phyloP scores from a whole-genome alignment of 2,329 filamentous ascomycete genomes.

The Beauveria australis region DNA sequence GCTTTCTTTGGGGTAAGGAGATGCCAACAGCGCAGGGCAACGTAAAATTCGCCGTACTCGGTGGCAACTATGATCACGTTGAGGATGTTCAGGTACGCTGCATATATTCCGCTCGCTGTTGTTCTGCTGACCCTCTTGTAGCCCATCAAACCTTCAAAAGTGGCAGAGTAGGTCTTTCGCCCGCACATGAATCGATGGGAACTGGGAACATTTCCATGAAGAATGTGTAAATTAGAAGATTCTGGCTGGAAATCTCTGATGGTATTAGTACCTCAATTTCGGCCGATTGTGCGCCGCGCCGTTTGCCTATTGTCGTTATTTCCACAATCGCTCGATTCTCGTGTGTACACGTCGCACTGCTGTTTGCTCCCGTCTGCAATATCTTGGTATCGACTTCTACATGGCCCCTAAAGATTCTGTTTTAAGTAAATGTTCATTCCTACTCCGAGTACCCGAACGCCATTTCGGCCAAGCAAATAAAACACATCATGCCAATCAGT shows the following conservation, averaged over 20 bases:
- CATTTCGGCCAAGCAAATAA: conserved; percentile 10
- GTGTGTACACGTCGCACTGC: neutral
- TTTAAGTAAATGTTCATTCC: conserved; percentile 2
- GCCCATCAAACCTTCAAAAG: conserved; percentile 33
- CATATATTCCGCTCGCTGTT: neutral
- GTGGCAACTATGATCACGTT: conserved; percentile 44
- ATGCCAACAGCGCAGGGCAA: conserved; percentile 30
- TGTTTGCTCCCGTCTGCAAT: neutral
- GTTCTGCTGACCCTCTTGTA: conserved; percentile 13
- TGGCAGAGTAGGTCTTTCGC: conserved; percentile 34
- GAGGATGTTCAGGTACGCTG: conserved; percentile 27
- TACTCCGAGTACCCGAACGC: conserved; percentile 11
- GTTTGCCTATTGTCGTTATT: neutral
- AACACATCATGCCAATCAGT: neutral
- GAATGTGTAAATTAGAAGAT: neutral
- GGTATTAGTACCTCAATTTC: neutral
- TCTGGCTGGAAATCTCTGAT: too few relatives aligned
- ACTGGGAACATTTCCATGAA: conserved; percentile 17
- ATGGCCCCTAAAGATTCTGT: neutral
- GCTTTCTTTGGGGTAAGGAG: conserved; percentile 42
- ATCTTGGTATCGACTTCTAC: conserved; percentile 1
- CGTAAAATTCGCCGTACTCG: conserved; percentile 37
- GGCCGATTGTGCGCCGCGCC: neutral
- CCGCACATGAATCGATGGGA: conserved; percentile 23
- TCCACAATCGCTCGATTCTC: neutral